phyloP scores from a whole-genome alignment of 345 rosid genomes.

The Litchi chinensis region DNA sequence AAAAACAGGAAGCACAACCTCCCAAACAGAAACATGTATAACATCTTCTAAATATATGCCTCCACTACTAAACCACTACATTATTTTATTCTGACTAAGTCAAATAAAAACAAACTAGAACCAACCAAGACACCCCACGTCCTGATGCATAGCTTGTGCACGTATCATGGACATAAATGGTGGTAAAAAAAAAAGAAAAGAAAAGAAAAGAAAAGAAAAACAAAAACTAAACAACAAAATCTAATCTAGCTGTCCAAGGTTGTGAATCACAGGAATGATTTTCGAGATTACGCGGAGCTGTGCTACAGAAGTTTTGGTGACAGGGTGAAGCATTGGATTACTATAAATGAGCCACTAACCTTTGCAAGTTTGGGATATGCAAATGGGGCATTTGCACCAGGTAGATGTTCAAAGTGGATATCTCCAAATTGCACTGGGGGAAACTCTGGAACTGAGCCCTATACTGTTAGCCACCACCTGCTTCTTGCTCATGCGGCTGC shows the following conservation, averaged over 20 bases:
- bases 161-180: too few relatives aligned
- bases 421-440: constrained; percentile 16
- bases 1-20: too few relatives aligned
- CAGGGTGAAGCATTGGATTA: constrained; percentile 53
- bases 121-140: too few relatives aligned
- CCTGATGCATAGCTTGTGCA: too few relatives aligned
- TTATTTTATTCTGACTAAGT: too few relatives aligned
- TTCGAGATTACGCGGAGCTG: constrained; percentile 40
- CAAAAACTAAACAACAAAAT: too few relatives aligned
- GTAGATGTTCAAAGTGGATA: constrained; percentile 43
- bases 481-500: constrained; percentile 24
- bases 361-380: constrained; percentile 31
- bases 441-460: constrained; percentile 29
- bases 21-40: too few relatives aligned
- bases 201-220: too few relatives aligned
- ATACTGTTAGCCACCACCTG: constrained; percentile 24
- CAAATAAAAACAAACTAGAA: too few relatives aligned
- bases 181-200: neutral
- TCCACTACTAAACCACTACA: too few relatives aligned
- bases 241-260: neutral
- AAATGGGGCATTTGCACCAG: constrained; percentile 42
- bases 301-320: constrained; percentile 48
- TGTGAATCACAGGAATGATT: constrained; percentile 34
- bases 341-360: constrained; percentile 47
- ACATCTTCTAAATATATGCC: too few relatives aligned